phyloP scores from a whole-genome alignment of 2,329 filamentous ascomycete species.

The Claviceps digitariae region DNA sequence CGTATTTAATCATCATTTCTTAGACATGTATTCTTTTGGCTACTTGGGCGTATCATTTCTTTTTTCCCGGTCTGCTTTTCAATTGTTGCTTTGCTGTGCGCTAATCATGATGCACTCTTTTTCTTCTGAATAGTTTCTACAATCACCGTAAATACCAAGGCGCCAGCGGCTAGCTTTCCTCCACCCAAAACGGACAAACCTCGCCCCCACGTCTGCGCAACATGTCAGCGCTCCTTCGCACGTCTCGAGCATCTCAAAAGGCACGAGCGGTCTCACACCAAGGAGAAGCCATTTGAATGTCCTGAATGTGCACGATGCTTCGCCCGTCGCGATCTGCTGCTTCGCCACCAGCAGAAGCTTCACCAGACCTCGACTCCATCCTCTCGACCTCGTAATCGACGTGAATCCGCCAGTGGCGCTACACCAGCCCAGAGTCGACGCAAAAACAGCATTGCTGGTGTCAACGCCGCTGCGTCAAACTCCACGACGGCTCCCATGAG shows the following conservation, averaged over 20 bases:
- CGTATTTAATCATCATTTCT: neutral
- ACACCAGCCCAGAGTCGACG: conserved; percentile 56
- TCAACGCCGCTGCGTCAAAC: conserved; percentile 28
- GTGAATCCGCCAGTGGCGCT: conserved; percentile 74
- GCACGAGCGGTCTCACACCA: conserved; percentile 94
- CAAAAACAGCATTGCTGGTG: conserved; percentile 76
- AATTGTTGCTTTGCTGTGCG: conserved; percentile 7
- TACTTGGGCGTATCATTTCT: neutral
- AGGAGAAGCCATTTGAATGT: conserved; percentile 98
- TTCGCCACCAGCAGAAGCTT: conserved; percentile 96
- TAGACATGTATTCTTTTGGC: neutral
- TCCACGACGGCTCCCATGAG: conserved; percentile 50
- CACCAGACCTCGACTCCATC: conserved; percentile 87
- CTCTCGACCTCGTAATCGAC: conserved; percentile 70
- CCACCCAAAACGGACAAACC: conserved; percentile 96
- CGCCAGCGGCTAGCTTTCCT: conserved; percentile 40
- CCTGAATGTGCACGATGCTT: conserved; percentile 92
- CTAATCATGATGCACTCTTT: conserved; percentile 13
- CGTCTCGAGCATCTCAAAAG: conserved; percentile 92
- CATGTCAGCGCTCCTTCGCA: conserved; percentile 85
- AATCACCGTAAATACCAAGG: conserved; percentile 37
- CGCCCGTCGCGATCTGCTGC: conserved; percentile 76
- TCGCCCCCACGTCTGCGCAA: conserved; percentile 82
- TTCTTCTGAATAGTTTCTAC: conserved; percentile 26
- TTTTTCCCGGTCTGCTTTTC: neutral